Evolutionary conservation across 345 rosid genomes (phyloP).

Genomic region (Erysimum cheiranthoides): DNA sequence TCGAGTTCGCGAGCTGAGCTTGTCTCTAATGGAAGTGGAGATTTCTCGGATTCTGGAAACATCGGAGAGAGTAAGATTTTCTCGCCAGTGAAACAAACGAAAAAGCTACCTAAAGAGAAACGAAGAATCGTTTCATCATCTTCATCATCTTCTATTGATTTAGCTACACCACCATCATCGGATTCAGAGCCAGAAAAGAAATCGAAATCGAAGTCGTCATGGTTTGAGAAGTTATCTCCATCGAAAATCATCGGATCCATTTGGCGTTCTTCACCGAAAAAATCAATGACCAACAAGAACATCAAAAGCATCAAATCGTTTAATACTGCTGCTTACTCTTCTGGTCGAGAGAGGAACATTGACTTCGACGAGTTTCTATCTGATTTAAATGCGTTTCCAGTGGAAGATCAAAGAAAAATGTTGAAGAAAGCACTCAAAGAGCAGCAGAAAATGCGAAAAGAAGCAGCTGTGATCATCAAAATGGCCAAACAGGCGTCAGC

Average conservation of each 20-base stretch:
- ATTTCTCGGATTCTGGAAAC: constrained; percentile 39
- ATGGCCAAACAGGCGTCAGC: constrained; percentile 72
- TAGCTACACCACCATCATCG: constrained; percentile 32
- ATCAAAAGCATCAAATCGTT: constrained; percentile 34
- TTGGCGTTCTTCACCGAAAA: constrained; percentile 74
- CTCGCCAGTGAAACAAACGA: constrained; percentile 33
- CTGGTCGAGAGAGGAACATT: constrained; percentile 39
- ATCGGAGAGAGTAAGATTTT: constrained; percentile 25
- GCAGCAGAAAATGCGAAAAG: constrained; percentile 63
- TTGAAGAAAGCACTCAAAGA: constrained; percentile 68
- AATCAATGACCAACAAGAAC: constrained; percentile 40
- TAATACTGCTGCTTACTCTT: constrained; percentile 13
- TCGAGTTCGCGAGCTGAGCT: constrained; percentile 5
- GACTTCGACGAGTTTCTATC: constrained; percentile 59
- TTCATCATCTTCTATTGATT: constrained; percentile 37
- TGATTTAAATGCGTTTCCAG: constrained; percentile 59
- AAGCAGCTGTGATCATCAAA: constrained; percentile 72
- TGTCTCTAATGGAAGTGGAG: constrained; percentile 39
- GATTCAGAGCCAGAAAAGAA: constrained; percentile 21
- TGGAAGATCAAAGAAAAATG: constrained; percentile 59
- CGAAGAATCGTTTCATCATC: constrained; percentile 35
- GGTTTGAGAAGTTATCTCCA: constrained; percentile 59
- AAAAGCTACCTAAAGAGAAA: constrained; percentile 42
- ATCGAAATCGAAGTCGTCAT: constrained; percentile 34
- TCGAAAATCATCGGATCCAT: constrained; percentile 60